A percentile compares a stretch with the other conserved stretches of the same genome.
Evolutionary conservation across 306 rosid species (phyloP).

Genomic region (Phaseolus lunatus): DNA sequence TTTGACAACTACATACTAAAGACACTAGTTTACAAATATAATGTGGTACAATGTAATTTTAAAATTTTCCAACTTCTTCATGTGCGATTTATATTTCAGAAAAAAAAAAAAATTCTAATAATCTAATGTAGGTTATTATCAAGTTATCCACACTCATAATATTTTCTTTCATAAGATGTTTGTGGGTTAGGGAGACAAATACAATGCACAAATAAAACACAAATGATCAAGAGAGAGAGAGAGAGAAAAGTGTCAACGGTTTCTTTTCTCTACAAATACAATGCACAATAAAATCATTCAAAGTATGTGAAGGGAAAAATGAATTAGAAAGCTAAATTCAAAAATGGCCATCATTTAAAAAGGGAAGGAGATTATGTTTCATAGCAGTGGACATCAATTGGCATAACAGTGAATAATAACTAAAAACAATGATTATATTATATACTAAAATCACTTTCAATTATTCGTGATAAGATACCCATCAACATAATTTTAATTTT

Average conservation of each 20-base stretch:
- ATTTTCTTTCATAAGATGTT: background rate
- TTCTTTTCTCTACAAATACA: background rate
- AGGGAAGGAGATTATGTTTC: background rate
- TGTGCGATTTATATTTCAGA: too few relatives aligned
- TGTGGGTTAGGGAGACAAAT: background rate
- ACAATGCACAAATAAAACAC: background rate
- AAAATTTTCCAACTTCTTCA: too few relatives aligned
- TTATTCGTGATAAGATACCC: background rate
- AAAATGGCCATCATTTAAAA: background rate
- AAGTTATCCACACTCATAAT: too few relatives aligned
- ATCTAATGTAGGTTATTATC: too few relatives aligned
- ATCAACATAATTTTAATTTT: background rate
- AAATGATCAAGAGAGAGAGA: too few relatives aligned
- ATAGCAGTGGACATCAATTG: background rate
- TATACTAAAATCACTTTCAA: slow-evolving; percentile 21
- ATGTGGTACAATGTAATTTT: too few relatives aligned
- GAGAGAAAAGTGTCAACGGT: background rate
- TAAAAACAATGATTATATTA: slow-evolving; percentile 2
- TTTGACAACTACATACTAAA: too few relatives aligned
- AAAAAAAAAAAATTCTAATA: too few relatives aligned
- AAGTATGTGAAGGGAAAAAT: background rate
- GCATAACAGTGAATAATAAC: background rate
- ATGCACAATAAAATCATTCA: background rate
- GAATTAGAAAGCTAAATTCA: background rate
- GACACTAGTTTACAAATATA: too few relatives aligned